phyloP scores from a whole-genome alignment of 1,284 basidiomycete species.

The Trametes sp. region DNA sequence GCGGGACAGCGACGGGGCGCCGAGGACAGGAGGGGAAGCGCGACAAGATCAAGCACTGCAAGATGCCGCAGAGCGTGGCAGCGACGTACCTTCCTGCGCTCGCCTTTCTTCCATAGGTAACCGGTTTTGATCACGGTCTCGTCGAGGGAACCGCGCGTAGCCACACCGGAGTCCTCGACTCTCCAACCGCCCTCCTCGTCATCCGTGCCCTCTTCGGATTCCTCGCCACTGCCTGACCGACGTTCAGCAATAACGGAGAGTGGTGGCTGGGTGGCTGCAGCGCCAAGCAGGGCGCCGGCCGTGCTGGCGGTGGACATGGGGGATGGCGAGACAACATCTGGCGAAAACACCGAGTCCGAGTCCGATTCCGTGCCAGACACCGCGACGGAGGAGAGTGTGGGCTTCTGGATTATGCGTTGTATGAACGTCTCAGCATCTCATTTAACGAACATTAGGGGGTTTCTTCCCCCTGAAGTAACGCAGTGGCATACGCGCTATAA shows the following conservation, averaged over 20 bases:
- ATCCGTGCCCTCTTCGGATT: conserved; percentile 74
- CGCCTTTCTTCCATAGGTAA: conserved; percentile 87
- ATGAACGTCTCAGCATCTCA: conserved; percentile 13
- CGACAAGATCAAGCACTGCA: conserved; percentile 22
- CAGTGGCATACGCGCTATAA: conserved; percentile 21
- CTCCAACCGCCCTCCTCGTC: conserved; percentile 70
- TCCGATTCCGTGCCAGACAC: conserved; percentile 87
- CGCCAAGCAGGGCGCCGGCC: conserved; percentile 28
- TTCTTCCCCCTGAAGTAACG: conserved; percentile 12
- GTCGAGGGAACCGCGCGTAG: conserved; percentile 54
- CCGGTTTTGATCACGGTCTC: conserved; percentile 90
- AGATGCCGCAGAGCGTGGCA: conserved; percentile 14
- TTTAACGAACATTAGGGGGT: conserved; percentile 1
- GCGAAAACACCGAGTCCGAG: conserved; percentile 75
- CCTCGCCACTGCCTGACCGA: conserved; percentile 72
- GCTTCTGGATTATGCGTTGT: conserved; percentile 30
- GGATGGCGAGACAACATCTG: conserved; percentile 56
- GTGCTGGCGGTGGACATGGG: conserved; percentile 31
- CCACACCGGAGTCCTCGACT: conserved; percentile 47
- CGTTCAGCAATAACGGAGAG: conserved; percentile 81
- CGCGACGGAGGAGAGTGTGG: conserved; percentile 45
- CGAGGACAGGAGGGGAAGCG: conserved; percentile 14
- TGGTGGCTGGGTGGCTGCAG: conserved; percentile 51
- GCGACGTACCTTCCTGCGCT: conserved; percentile 86
- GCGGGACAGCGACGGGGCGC: conserved; percentile 21